Evolutionary conservation across 345 rosid genomes (phyloP).

Genomic region (Eucalyptus curtisii): DNA sequence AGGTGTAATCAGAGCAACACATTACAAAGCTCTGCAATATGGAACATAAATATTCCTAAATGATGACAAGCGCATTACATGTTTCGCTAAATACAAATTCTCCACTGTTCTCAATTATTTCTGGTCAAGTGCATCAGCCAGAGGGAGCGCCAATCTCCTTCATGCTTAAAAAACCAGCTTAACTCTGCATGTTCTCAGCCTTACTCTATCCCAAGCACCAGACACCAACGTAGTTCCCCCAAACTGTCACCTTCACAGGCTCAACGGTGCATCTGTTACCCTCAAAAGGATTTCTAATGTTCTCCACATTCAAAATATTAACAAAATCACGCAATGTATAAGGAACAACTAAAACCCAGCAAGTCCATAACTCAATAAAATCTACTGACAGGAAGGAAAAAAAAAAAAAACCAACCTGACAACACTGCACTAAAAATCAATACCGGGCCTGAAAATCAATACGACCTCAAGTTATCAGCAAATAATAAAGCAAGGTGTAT

Average conservation of each 20-base stretch:
- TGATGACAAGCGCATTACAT: neutral
- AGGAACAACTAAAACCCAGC: neutral
- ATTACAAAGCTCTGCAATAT: neutral
- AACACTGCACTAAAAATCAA: neutral
- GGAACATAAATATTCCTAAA: neutral
- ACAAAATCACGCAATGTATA: neutral
- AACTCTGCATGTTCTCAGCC: neutral
- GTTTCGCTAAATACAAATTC: neutral
- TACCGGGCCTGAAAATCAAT: neutral
- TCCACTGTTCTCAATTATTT: neutral
- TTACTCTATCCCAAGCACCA: neutral
- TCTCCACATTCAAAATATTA: neutral
- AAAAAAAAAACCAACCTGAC: neutral
- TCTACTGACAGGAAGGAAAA: neutral
- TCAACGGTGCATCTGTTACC: neutral
- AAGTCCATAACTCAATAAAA: neutral
- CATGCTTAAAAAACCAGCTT: neutral
- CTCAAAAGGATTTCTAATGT: neutral
- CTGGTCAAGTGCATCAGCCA: neutral
- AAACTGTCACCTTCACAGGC: neutral
- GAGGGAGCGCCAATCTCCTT: neutral
- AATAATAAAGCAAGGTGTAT: neutral
- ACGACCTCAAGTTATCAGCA: neutral
- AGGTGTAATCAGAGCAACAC: neutral
- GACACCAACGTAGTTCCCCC: neutral